A percentile compares a stretch with the other conserved stretches of the same genome.
phyloP scores from a whole-genome alignment of 1,284 basidiomycete genomes.

The Cystobasidiaceae sp. region DNA sequence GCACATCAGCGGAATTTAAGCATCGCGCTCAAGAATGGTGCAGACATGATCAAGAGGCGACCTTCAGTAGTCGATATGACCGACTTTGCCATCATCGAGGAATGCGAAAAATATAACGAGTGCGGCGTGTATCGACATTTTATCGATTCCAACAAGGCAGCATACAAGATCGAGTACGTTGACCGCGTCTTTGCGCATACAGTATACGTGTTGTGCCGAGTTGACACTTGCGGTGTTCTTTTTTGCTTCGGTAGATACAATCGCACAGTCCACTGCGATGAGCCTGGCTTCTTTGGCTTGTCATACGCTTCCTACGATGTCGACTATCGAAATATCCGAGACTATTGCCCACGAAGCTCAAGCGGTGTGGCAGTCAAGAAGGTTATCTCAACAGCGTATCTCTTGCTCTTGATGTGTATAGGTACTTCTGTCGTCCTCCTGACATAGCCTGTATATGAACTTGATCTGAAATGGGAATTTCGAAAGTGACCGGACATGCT shows the following conservation, averaged over 20 bases:
- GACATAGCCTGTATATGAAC: too few relatives aligned
- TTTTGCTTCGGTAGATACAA: neutral
- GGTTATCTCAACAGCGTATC: too few relatives aligned
- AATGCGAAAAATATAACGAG: conserved; percentile 28
- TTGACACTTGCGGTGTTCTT: neutral
- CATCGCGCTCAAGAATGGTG: conserved; percentile 45
- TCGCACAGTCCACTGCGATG: neutral
- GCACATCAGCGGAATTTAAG: conserved; percentile 35
- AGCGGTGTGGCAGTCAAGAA: too few relatives aligned
- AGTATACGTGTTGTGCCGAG: neutral
- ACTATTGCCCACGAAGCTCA: neutral
- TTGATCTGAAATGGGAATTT: too few relatives aligned
- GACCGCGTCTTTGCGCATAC: neutral
- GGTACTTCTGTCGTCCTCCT: too few relatives aligned
- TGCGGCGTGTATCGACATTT: conserved; percentile 16
- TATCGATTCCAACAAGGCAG: conserved; percentile 21
- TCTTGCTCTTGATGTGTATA: too few relatives aligned
- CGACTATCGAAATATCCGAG: neutral
- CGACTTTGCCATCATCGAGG: conserved; percentile 28
- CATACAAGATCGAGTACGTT: conserved; percentile 28
- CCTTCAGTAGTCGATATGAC: conserved; percentile 29
- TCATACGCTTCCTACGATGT: conserved; percentile 1
- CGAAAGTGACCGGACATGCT: too few relatives aligned
- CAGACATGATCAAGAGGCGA: conserved; percentile 37
- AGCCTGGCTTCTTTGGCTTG: conserved; percentile 5